These are phyloP conservation scores for Phanerochaete carnosa DNA, from an alignment of 768 basidiomycete genomes.

Conservation along the genomic window DNA sequence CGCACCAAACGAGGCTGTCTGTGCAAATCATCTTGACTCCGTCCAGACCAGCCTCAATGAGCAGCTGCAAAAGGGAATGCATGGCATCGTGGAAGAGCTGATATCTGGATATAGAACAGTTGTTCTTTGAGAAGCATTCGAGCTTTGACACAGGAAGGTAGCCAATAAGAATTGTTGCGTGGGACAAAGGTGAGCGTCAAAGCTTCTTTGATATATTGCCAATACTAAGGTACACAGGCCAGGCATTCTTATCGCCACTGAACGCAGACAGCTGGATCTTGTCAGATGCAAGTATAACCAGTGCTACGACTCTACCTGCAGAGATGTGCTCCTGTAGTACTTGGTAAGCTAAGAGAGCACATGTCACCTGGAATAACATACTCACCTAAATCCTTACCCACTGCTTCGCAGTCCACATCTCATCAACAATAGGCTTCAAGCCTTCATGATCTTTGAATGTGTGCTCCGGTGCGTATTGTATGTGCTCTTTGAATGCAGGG, in stretches of 20 bases:
- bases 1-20: constrained; percentile 29
- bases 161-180: constrained; percentile 33
- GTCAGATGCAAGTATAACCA: constrained; percentile 44
- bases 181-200: constrained; percentile 30
- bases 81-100: constrained; percentile 37
- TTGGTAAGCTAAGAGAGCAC: not conserved
- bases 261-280: constrained; percentile 42
- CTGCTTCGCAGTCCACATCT: constrained; percentile 24
- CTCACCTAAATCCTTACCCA: constrained; percentile 26
- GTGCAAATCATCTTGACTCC: constrained; percentile 35
- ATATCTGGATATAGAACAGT: constrained; percentile 17
- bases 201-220: constrained; percentile 41
- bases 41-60: constrained; percentile 25
- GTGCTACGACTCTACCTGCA: constrained; percentile 28
- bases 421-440: constrained; percentile 15
- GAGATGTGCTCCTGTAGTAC: constrained; percentile 10
- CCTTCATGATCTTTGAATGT: constrained; percentile 14
- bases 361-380: not conserved
- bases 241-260: constrained; percentile 37
- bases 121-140: constrained; percentile 21
- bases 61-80: constrained; percentile 28
- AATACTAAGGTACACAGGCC: constrained; percentile 43
- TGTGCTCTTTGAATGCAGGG: not conserved
- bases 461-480: constrained; percentile 7
- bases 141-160: constrained; percentile 38